phyloP scores from a whole-genome alignment of 331 rosid genomes.

The Spiraea crenata region DNA sequence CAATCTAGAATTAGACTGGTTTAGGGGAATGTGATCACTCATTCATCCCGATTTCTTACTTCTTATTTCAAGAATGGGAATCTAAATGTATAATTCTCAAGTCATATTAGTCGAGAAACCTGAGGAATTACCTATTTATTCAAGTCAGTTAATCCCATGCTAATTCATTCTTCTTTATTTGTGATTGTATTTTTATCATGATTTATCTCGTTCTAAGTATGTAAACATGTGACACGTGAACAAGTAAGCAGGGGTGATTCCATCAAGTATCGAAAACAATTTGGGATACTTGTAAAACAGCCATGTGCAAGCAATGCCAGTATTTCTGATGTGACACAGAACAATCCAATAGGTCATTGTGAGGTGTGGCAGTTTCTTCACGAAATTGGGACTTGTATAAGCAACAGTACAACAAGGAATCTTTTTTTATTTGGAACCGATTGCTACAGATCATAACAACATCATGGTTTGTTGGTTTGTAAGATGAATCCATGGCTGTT shows the following conservation, averaged over 20 bases:
- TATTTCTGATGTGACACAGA: slow-evolving; percentile 26
- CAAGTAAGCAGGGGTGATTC: not conserved
- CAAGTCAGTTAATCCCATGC: no score
- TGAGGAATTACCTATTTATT: no score
- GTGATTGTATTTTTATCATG: no score
- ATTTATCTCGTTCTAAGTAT: no score
- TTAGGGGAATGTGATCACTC: no score
- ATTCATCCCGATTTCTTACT: no score
- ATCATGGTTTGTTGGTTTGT: slow-evolving; percentile 20
- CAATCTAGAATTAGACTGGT: no score
- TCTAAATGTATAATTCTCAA: no score
- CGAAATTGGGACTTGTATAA: not conserved
- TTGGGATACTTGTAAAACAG: slow-evolving; percentile 14
- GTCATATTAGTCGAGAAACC: no score
- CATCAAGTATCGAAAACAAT: slow-evolving; percentile 23
- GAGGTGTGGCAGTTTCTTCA: slow-evolving; percentile 18
- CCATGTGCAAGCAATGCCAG: slow-evolving; percentile 39
- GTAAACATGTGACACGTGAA: no score
- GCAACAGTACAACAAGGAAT: slow-evolving; percentile 19
- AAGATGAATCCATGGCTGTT: slow-evolving; percentile 7
- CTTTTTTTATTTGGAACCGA: slow-evolving; percentile 35
- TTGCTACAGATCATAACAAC: slow-evolving; percentile 1
- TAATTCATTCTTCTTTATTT: no score
- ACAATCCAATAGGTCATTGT: slow-evolving; percentile 9
- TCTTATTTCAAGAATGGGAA: no score